Percentiles rank a stretch among this genome's conserved stretches.
Conservation (phyloP, 805 yeast species). For the Candida namnaoensis region DNA sequence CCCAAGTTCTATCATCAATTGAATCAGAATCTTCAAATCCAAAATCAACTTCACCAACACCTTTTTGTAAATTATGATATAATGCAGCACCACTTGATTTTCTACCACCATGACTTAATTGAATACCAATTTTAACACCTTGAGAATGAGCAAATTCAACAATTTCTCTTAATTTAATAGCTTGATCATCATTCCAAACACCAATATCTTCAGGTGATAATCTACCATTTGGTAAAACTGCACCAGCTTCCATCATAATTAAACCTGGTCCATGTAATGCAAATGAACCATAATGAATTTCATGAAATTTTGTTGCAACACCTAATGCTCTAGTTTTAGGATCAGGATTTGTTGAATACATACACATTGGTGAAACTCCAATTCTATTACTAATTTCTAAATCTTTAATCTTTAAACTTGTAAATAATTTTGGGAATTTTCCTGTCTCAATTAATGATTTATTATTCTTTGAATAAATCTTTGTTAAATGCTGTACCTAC, state of each 20-base stretch:
- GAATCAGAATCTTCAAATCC: constrained; percentile 25
- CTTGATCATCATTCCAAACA: constrained; percentile 41
- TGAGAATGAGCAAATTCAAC: constrained; percentile 39
- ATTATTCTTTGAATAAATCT: no score
- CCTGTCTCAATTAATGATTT: no score
- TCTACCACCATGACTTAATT: constrained; percentile 49
- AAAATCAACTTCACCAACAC: constrained; percentile 22
- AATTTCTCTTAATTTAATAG: constrained; percentile 26
- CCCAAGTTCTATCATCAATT: constrained; percentile 30
- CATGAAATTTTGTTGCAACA: constrained; percentile 36
- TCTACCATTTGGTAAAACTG: constrained; percentile 32
- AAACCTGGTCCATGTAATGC: constrained; percentile 42
- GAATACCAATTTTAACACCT: constrained; percentile 38
- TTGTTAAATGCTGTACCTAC: no score
- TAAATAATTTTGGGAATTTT: constrained; percentile 36
- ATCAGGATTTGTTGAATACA: constrained; percentile 35
- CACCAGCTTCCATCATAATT: constrained; percentile 35
- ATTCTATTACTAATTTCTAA: constrained; percentile 38
- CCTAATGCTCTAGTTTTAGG: constrained; percentile 20
- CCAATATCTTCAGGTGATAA: constrained; percentile 39
- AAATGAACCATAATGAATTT: constrained; percentile 38
- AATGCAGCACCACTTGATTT: constrained; percentile 29
- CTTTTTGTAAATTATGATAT: constrained; percentile 21
- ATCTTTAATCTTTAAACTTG: constrained; percentile 32
- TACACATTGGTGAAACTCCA: constrained; percentile 52